These are phyloP conservation scores for Chalaropsis thielavioides DNA, from an alignment of 2,329 filamentous ascomycete species.

Conservation along the genomic window DNA sequence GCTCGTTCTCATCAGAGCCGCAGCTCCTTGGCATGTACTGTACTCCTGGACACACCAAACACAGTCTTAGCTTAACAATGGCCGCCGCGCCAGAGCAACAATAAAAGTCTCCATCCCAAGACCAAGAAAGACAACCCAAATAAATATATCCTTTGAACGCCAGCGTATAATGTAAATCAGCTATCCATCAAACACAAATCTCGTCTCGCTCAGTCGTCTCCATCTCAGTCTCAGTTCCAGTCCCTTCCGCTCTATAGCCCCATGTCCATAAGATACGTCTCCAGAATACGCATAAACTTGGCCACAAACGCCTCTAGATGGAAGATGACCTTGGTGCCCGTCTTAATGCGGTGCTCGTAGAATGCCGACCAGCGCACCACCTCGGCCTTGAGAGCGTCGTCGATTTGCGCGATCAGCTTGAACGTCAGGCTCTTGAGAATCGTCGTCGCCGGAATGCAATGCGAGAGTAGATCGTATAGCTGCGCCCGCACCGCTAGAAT, in stretches of 20 bases:
- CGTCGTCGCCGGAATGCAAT: slow-evolving; percentile 90
- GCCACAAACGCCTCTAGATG: slow-evolving; percentile 96
- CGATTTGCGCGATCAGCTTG: slow-evolving; percentile 74
- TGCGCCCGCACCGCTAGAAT: slow-evolving; percentile 82
- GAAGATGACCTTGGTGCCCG: slow-evolving; percentile 91
- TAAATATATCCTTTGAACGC: not conserved
- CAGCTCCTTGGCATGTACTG: no score
- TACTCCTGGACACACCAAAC: not conserved
- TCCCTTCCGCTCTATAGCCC: slow-evolving; percentile 35
- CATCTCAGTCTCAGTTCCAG: not conserved
- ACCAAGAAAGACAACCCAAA: not conserved
- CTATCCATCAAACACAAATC: not conserved
- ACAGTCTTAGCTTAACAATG: no score
- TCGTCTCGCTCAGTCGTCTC: not conserved
- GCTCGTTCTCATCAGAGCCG: not conserved
- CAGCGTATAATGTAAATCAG: slow-evolving; percentile 3
- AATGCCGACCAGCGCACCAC: slow-evolving; percentile 94
- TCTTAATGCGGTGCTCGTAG: slow-evolving; percentile 88
- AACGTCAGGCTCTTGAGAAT: slow-evolving; percentile 92
- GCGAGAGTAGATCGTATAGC: slow-evolving; percentile 91
- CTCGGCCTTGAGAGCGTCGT: slow-evolving; percentile 79
- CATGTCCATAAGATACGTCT: slow-evolving; percentile 85
- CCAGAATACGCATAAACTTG: slow-evolving; percentile 92
- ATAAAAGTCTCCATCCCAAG: not conserved
- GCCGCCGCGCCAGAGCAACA: not conserved